Percentiles rank a stretch among this genome's conserved stretches.
These are phyloP conservation scores for Casaregolazyma lundiana DNA, from an alignment of 1,139 yeast genomes.

Conservation along the genomic window DNA sequence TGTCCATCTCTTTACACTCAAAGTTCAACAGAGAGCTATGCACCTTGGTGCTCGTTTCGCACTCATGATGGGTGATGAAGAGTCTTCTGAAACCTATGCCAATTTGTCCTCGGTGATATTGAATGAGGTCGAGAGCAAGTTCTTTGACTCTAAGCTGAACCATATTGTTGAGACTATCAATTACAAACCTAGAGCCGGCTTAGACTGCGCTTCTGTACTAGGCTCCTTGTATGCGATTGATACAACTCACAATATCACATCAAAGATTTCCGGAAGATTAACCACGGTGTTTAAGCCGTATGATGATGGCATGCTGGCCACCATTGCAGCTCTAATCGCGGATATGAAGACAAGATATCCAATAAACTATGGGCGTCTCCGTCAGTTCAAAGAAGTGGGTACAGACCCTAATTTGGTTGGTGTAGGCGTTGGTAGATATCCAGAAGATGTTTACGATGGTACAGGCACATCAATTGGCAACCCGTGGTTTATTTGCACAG, in stretches of 20 bases:
- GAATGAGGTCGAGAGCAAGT: constrained; percentile 32
- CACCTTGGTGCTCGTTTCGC: constrained; percentile 53
- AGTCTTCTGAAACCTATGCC: constrained; percentile 30
- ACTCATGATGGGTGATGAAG: constrained; percentile 34
- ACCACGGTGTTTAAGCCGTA: constrained; percentile 29
- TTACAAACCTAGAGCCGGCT: constrained; percentile 54
- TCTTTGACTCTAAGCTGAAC: constrained; percentile 38
- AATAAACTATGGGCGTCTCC: constrained; percentile 51
- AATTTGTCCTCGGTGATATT: constrained; percentile 34
- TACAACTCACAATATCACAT: constrained; percentile 40
- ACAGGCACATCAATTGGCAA: constrained; percentile 70
- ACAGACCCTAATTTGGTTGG: constrained; percentile 37
- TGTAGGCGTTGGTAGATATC: constrained; percentile 84
- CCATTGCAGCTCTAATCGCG: constrained; percentile 34
- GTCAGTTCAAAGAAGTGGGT: constrained; percentile 27
- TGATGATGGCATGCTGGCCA: constrained; percentile 29
- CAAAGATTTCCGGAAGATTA: constrained; percentile 35
- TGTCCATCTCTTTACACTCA: constrained; percentile 70
- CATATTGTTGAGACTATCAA: constrained; percentile 69
- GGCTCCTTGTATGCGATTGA: constrained; percentile 47
- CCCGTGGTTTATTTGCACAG: constrained; percentile 92
- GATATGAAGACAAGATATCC: constrained; percentile 76
- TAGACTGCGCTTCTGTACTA: constrained; percentile 74
- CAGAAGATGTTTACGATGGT: constrained; percentile 91
- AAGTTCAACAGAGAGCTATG: constrained; percentile 69